These are phyloP conservation scores for Corrigiola litoralis DNA, from an alignment of 179 eudicot species.

Conservation along the genomic window DNA sequence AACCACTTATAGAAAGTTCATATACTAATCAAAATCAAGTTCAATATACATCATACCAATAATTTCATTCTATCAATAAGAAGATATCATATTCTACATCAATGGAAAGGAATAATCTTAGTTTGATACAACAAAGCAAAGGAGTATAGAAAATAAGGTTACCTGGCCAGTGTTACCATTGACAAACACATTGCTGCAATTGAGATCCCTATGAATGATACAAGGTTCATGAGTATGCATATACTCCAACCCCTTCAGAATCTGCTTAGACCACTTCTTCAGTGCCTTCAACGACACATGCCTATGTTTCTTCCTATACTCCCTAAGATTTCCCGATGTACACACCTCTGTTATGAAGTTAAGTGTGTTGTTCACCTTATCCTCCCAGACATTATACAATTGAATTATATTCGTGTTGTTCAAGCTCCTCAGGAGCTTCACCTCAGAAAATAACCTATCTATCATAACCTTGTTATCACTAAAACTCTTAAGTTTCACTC, in stretches of 20 bases:
- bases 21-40: no score
- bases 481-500: conserved; percentile 52
- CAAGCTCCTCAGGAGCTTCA: conserved; percentile 44
- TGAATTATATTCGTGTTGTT: conserved; percentile 51
- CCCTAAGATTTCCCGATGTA: conserved; percentile 65
- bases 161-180: conserved; percentile 82
- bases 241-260: conserved; percentile 58
- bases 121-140: no score
- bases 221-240: conserved; percentile 70
- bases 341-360: conserved; percentile 75
- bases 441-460: conserved; percentile 53
- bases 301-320: conserved; percentile 61
- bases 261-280: conserved; percentile 77
- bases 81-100: no score
- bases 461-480: conserved; percentile 40
- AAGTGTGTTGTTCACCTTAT: conserved; percentile 38
- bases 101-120: no score
- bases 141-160: background rate
- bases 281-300: conserved; percentile 66
- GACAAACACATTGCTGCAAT: conserved; percentile 70
- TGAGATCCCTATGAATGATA: conserved; percentile 72
- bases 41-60: no score
- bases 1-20: background rate
- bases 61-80: no score
- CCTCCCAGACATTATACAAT: conserved; percentile 52